Evolutionary conservation across 1,284 basidiomycete species (phyloP).

Genomic region (Heimioporus retisporus): DNA sequence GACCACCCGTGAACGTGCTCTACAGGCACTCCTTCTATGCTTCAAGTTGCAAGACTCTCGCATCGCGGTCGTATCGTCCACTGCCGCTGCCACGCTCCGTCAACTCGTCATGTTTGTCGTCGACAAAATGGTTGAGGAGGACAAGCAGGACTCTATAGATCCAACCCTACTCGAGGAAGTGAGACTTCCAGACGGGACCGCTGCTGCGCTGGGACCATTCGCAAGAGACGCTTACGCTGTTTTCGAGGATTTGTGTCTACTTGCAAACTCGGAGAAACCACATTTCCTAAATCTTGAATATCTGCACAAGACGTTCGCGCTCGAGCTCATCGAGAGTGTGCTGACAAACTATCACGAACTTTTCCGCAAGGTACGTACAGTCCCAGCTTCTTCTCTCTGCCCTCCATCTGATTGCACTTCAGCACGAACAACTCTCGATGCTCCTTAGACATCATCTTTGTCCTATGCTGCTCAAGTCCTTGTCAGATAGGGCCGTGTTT

Average conservation of each 20-base stretch:
- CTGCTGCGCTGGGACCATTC: conserved; percentile 77
- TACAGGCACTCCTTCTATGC: conserved; percentile 88
- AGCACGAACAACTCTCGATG: conserved; percentile 88
- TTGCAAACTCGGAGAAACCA: conserved; percentile 88
- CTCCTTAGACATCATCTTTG: conserved; percentile 92
- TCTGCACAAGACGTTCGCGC: conserved; percentile 93
- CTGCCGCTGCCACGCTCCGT: conserved; percentile 95
- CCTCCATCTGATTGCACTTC: conserved; percentile 12
- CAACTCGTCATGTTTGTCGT: conserved; percentile 99
- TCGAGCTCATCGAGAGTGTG: conserved; percentile 97
- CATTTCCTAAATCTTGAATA: conserved; percentile 87
- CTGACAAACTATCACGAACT: conserved; percentile 94
- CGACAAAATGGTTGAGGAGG: conserved; percentile 92
- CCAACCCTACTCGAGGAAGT: conserved; percentile 53
- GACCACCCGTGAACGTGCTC: conserved; percentile 1
- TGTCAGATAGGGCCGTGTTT: conserved; percentile 89
- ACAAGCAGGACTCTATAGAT: conserved; percentile 57
- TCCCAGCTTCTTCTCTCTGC: background rate
- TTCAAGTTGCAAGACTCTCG: conserved; percentile 96
- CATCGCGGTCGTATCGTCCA: conserved; percentile 96
- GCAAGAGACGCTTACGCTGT: conserved; percentile 90
- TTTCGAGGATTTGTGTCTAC: conserved; percentile 91
- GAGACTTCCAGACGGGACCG: conserved; percentile 71
- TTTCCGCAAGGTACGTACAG: conserved; percentile 76
- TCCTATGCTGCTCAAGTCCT: conserved; percentile 87